These are phyloP conservation scores for Fusarium sp. DNA, from an alignment of 2,329 filamentous ascomycete genomes.

Conservation along the genomic window DNA sequence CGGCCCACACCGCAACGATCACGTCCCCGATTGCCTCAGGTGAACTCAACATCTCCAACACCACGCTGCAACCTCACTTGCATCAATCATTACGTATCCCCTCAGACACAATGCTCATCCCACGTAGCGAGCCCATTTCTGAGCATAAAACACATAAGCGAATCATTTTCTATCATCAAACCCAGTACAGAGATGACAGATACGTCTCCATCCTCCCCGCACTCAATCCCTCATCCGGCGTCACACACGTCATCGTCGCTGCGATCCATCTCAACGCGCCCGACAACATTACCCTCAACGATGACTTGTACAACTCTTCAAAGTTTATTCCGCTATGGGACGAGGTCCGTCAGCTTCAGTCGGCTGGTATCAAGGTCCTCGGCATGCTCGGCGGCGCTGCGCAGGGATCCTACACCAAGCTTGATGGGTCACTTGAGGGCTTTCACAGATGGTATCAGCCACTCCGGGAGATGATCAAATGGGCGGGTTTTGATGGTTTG, in stretches of 20 bases:
- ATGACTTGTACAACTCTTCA: conserved; percentile 72
- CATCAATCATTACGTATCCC: neutral
- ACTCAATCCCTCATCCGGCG: conserved; percentile 52
- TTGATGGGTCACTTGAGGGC: conserved; percentile 64
- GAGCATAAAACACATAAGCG: conserved; percentile 38
- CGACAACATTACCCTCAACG: conserved; percentile 78
- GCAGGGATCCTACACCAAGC: conserved; percentile 70
- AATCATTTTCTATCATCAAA: conserved; percentile 63
- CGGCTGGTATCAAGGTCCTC: conserved; percentile 78
- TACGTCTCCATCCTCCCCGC: conserved; percentile 63
- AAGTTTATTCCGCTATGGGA: conserved; percentile 79
- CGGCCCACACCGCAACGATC: neutral
- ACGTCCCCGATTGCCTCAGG: neutral
- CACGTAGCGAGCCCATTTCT: neutral
- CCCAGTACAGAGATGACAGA: conserved; percentile 52
- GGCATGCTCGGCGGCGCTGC: conserved; percentile 89
- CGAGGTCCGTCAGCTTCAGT: conserved; percentile 77
- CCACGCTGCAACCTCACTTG: neutral
- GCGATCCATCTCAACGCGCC: conserved; percentile 81
- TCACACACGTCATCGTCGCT: conserved; percentile 84
- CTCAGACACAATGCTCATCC: conserved; percentile 16
- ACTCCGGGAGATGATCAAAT: conserved; percentile 70
- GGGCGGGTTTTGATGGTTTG: conserved; percentile 71
- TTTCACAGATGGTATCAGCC: conserved; percentile 82
- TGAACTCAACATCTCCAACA: neutral